Evolutionary conservation across 257 asterid genomes (phyloP).

Genomic region (Nicotiana tabacum): DNA sequence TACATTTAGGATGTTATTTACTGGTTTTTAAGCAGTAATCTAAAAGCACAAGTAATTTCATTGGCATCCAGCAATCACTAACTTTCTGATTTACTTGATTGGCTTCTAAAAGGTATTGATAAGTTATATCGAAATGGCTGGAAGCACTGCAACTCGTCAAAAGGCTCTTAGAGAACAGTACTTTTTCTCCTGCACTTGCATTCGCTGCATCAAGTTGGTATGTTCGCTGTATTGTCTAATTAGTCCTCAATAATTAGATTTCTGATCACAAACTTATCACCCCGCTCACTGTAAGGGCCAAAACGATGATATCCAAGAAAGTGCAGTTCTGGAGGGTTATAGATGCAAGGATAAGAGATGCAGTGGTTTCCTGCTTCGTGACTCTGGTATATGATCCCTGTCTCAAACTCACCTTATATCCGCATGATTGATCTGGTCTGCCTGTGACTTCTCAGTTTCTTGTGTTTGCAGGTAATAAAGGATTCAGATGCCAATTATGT

Average conservation of each 20-base stretch:
- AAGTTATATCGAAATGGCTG: conserved; percentile 92
- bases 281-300: conserved; percentile 42
- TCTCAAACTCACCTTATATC: background rate
- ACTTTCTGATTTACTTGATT: conserved; percentile 14
- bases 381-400: conserved; percentile 42
- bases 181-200: conserved; percentile 74
- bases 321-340: conserved; percentile 87
- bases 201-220: conserved; percentile 79
- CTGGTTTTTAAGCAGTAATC: background rate
- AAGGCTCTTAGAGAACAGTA: conserved; percentile 89
- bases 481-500: conserved; percentile 77
- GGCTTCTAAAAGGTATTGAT: conserved; percentile 56
- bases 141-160: conserved; percentile 85
- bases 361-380: conserved; percentile 64
- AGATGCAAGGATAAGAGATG: conserved; percentile 62
- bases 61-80: background rate
- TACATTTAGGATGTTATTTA: background rate
- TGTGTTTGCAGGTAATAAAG: conserved; percentile 52
- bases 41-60: background rate
- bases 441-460: conserved; percentile 11
- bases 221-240: background rate
- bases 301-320: conserved; percentile 73
- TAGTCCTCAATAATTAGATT: background rate
- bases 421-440: background rate
- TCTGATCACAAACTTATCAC: background rate